These are phyloP conservation scores for Cucurbitaria berberidis DNA, from an alignment of 2,329 filamentous ascomycete genomes.

Conservation along the genomic window DNA sequence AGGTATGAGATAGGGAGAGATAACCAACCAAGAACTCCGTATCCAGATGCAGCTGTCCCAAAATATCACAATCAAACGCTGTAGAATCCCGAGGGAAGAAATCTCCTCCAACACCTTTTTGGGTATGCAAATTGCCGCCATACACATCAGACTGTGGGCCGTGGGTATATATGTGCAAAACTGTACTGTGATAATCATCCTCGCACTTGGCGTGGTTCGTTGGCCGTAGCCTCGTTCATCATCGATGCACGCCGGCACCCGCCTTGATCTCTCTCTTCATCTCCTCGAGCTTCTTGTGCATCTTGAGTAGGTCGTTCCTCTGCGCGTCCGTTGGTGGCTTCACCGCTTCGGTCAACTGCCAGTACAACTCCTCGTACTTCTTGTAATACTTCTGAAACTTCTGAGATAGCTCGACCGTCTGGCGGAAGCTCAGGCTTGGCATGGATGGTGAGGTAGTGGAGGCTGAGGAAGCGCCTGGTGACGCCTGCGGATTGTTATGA, in stretches of 20 bases:
- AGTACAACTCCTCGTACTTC: conserved; percentile 63
- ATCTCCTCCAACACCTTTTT: conserved; percentile 20
- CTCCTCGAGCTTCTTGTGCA: conserved; percentile 60
- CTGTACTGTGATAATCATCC: conserved; percentile 19
- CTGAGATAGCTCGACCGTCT: conserved; percentile 54
- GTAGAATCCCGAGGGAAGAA: conserved; percentile 3
- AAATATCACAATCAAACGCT: conserved; percentile 9
- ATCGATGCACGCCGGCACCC: conserved; percentile 39
- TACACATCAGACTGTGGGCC: conserved; percentile 11
- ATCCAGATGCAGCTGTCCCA: conserved; percentile 16
- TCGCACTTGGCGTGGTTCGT: conserved; percentile 13
- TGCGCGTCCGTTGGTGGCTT: conserved; percentile 57
- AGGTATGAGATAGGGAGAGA: conserved; percentile 4
- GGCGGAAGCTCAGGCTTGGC: conserved; percentile 49
- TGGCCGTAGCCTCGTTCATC: conserved; percentile 9
- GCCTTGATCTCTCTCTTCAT: conserved; percentile 65
- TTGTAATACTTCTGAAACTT: conserved; percentile 65
- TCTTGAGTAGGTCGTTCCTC: conserved; percentile 59
- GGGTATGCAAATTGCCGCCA: conserved; percentile 25
- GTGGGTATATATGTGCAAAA: conserved; percentile 31
- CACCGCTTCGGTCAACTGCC: conserved; percentile 49
- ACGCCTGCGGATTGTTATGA: conserved; percentile 39
- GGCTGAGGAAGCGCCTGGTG: conserved; percentile 44
- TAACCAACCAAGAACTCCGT: conserved; percentile 14
- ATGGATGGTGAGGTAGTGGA: conserved; percentile 43